A percentile compares a stretch with the other conserved stretches of the same genome.
phyloP scores from a whole-genome alignment of 2,329 filamentous ascomycete genomes.

The Pseudogymnoascus destructans region DNA sequence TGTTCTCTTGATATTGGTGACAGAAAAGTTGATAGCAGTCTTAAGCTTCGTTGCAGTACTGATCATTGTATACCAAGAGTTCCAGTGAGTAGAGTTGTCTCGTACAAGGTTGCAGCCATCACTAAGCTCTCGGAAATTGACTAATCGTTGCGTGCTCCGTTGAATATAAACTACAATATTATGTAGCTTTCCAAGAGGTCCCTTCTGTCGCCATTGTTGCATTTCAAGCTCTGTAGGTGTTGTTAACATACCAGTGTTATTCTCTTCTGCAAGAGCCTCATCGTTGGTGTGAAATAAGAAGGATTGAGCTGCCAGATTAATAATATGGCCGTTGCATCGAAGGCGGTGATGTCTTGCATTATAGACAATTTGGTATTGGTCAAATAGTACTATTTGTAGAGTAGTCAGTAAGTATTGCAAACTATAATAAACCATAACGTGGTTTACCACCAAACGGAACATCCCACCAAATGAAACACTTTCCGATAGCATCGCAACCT shows the following conservation, averaged over 20 bases:
- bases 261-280: background rate
- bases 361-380: conserved; percentile 1
- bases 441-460: too few species aligned
- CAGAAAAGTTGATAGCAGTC: too few species aligned
- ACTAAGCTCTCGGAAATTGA: background rate
- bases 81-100: too few species aligned
- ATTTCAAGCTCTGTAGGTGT: background rate
- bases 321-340: too few species aligned
- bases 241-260: background rate
- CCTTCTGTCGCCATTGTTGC: background rate
- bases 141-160: background rate
- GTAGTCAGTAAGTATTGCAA: background rate
- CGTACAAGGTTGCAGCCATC: too few species aligned
- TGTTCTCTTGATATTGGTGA: too few species aligned
- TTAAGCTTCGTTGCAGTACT: too few species aligned
- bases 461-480: too few species aligned
- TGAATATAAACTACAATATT: background rate
- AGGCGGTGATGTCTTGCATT: too few species aligned
- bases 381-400: background rate
- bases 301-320: background rate
- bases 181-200: background rate
- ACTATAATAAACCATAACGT: too few species aligned
- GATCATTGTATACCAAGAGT: too few species aligned
- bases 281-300: background rate
- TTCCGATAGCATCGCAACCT: too few species aligned